Conservation (phyloP, 2,329 filamentous ascomycete genomes). For the Zasmidium citrigriseum region DNA sequence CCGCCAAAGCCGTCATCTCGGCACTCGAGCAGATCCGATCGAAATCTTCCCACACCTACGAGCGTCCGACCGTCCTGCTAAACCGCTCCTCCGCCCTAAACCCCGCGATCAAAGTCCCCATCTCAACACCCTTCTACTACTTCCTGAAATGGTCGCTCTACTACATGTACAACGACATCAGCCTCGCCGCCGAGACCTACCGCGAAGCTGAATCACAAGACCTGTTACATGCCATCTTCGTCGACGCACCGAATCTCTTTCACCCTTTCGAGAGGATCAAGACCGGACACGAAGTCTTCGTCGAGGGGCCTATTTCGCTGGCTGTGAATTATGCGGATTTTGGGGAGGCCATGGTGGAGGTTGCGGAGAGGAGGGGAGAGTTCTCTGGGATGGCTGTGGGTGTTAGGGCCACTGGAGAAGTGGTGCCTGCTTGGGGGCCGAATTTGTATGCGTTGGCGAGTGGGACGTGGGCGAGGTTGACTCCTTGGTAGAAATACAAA, state of each 20-base stretch:
- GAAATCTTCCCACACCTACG: conserved; percentile 5
- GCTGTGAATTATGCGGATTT: background rate
- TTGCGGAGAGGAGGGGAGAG: background rate
- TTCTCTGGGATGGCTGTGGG: background rate
- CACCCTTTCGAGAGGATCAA: conserved; percentile 12
- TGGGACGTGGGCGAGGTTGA: background rate
- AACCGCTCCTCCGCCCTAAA: conserved; percentile 19
- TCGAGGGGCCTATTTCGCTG: background rate
- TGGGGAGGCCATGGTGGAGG: background rate
- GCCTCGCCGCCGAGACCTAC: conserved; percentile 11
- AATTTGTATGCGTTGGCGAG: background rate
- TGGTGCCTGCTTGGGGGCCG: background rate
- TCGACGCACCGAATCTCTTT: conserved; percentile 20
- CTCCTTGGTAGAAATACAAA: background rate
- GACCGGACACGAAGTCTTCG: conserved; percentile 17
- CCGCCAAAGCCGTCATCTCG: conserved; percentile 12
- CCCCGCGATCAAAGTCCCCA: background rate
- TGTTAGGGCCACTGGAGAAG: background rate
- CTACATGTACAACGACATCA: background rate
- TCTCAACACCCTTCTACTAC: background rate
- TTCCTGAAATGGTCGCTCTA: background rate
- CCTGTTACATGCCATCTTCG: conserved; percentile 17
- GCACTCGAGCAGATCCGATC: conserved; percentile 10
- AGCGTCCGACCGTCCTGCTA: conserved; percentile 16
- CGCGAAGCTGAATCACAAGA: background rate